Conservation (phyloP, 345 rosid species). For the Eucalyptus pauciflora region DNA sequence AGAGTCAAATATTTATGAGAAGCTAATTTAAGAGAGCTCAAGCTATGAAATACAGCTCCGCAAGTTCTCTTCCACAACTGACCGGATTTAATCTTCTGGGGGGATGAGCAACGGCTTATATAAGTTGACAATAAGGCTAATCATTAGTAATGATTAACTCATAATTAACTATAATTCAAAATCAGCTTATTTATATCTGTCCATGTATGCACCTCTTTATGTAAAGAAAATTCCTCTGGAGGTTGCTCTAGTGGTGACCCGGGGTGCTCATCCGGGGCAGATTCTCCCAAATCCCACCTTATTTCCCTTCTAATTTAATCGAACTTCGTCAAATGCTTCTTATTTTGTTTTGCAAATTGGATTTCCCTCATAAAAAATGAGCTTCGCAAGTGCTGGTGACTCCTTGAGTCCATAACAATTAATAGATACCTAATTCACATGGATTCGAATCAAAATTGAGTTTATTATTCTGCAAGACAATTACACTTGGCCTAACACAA, state of each 20-base stretch:
- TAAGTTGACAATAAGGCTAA: not conserved
- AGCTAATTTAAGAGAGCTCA: not conserved
- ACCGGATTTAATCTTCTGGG: not conserved
- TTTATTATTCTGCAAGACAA: not conserved
- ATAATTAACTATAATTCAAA: not conserved
- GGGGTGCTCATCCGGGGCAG: not conserved
- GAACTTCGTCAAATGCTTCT: not conserved
- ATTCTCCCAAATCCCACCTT: not conserved
- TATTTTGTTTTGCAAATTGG: not conserved
- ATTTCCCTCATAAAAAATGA: not conserved
- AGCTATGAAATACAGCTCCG: not conserved
- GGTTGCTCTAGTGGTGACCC: not conserved
- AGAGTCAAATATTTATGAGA: not conserved
- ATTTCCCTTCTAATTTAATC: not conserved
- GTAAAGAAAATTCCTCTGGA: not conserved
- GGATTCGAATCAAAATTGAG: not conserved
- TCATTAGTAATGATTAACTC: not conserved
- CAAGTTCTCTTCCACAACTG: not conserved
- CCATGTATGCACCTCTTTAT: not conserved
- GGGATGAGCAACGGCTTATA: not conserved
- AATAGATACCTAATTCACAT: not conserved
- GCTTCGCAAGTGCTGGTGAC: not conserved
- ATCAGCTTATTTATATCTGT: not conserved
- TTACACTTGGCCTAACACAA: not conserved
- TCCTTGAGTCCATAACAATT: not conserved